These are phyloP conservation scores for Boletus rubescentipes DNA, from an alignment of 768 basidiomycete species.

Conservation along the genomic window DNA sequence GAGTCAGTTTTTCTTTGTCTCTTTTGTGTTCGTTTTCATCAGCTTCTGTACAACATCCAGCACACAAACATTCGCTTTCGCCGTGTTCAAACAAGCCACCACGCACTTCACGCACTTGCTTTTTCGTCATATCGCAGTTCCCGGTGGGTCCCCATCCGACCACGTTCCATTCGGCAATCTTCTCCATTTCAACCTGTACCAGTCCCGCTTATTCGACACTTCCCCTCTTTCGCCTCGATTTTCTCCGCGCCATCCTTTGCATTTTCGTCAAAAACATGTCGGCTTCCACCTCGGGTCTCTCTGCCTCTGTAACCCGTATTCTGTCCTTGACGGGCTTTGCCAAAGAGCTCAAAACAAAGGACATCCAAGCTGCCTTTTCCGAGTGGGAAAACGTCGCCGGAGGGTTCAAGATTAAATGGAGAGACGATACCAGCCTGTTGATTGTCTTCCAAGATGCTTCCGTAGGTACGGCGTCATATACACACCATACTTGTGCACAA, in stretches of 20 bases:
- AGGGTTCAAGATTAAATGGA: conserved; percentile 99
- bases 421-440: conserved; percentile 92
- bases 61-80: conserved; percentile 29
- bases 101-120: conserved; percentile 10
- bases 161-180: conserved; percentile 33
- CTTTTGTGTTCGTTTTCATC: conserved; percentile 24
- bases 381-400: conserved; percentile 86
- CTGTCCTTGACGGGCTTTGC: conserved; percentile 90
- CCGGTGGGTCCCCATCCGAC: conserved; percentile 7
- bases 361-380: conserved; percentile 87
- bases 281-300: conserved; percentile 74
- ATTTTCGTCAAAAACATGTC: conserved; percentile 43
- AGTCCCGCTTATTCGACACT: conserved; percentile 16
- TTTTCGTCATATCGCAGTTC: neutral
- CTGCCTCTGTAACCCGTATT: conserved; percentile 95
- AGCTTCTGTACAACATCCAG: conserved; percentile 29
- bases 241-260: neutral
- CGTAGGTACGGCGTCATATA: conserved; percentile 63
- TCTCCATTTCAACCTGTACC: conserved; percentile 10
- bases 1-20: neutral
- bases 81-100: conserved; percentile 2
- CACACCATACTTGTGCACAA: neutral
- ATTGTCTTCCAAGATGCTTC: conserved; percentile 92
- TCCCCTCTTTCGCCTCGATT: conserved; percentile 13
- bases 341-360: conserved; percentile 95